Percentiles rank a stretch among this genome's conserved stretches.
These are phyloP conservation scores for Sporisorium exsertum DNA, from an alignment of 1,284 basidiomycete genomes.

Conservation along the genomic window DNA sequence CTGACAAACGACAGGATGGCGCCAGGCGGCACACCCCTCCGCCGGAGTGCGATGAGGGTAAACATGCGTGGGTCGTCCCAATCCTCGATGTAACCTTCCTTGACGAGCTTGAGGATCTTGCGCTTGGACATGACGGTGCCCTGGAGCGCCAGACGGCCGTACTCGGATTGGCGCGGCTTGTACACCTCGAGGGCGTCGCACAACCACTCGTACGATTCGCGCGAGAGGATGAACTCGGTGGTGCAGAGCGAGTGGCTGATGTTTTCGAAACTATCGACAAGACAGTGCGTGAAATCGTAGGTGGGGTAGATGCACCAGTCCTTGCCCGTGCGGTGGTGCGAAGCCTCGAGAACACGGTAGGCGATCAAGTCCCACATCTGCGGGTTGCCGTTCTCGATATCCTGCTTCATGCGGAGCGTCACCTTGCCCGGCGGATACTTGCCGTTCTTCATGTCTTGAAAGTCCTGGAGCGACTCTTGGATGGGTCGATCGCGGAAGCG, in stretches of 20 bases:
- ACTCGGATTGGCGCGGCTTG: conserved; percentile 98
- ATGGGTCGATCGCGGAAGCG: conserved; percentile 84
- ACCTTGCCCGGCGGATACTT: conserved; percentile 90
- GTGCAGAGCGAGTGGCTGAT: conserved; percentile 99
- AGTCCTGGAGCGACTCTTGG: conserved; percentile 86
- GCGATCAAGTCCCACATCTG: conserved; percentile 99
- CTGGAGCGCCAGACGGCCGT: conserved; percentile 90
- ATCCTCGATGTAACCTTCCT: conserved; percentile 83
- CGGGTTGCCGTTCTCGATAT: conserved; percentile 86
- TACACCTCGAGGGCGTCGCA: conserved; percentile 96
- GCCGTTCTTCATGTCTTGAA: conserved; percentile 92
- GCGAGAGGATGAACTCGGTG: conserved; percentile 93
- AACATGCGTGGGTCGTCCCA: conserved; percentile 99
- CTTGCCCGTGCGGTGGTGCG: conserved; percentile 92
- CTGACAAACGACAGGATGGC: conserved; percentile 94
- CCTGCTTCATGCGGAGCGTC: conserved; percentile 97
- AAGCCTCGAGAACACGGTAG: conserved; percentile 89
- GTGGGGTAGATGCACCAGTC: conserved; percentile 91
- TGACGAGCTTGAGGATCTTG: conserved; percentile 90
- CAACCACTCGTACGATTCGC: conserved; percentile 98
- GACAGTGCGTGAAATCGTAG: conserved; percentile 98
- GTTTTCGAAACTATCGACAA: conserved; percentile 98
- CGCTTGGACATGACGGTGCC: conserved; percentile 98
- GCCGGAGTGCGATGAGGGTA: conserved; percentile 92
- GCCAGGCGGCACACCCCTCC: conserved; percentile 93